Percentiles rank a stretch among this genome's conserved stretches.
Evolutionary conservation across 2,329 filamentous ascomycete species (phyloP).

Genomic region (Microsporum ferrugineum): DNA sequence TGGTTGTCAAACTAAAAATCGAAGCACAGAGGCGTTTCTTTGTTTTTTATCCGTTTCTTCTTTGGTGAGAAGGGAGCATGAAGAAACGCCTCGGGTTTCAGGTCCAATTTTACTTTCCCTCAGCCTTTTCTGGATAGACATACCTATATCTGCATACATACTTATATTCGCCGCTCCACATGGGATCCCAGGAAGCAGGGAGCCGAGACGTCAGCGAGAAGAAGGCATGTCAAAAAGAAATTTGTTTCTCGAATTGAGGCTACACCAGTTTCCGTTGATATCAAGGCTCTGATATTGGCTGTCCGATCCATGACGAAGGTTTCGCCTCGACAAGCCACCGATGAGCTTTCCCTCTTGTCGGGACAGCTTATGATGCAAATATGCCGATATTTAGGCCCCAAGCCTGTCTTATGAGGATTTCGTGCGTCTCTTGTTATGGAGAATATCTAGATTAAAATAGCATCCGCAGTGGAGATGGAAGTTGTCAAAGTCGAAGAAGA

Average conservation of each 20-base stretch:
- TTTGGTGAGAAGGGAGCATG: not conserved
- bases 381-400: not conserved
- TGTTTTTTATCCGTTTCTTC: not conserved
- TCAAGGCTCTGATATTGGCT: not conserved
- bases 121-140: not conserved
- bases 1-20: not conserved
- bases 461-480: not conserved
- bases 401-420: not conserved
- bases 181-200: not conserved
- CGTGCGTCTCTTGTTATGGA: not conserved
- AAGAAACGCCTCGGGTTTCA: not conserved
- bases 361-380: not conserved
- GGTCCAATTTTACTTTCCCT: not conserved
- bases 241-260: not conserved
- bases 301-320: not conserved
- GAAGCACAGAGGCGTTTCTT: not conserved
- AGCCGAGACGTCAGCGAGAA: not conserved
- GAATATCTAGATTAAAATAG: not conserved
- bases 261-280: not conserved
- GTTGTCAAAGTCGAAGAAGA: not conserved
- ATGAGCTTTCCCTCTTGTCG: not conserved
- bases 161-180: conserved; percentile 1
- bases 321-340: not conserved
- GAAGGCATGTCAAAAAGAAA: not conserved
- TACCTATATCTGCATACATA: not conserved